These are phyloP conservation scores for Metschnikowia anglica DNA, from an alignment of 805 yeast species.

Conservation along the genomic window DNA sequence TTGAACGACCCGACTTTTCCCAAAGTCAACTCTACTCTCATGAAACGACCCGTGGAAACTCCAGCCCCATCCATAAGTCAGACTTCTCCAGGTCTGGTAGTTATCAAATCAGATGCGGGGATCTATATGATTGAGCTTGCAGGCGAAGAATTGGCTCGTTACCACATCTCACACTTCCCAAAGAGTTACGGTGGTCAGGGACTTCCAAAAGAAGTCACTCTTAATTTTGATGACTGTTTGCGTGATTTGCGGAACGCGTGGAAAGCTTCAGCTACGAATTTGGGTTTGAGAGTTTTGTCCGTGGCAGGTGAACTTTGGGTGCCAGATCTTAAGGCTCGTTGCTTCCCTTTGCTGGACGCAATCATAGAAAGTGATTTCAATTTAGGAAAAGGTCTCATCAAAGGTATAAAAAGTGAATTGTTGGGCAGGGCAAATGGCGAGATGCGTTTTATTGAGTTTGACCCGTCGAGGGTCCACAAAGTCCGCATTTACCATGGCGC, in stretches of 20 bases:
- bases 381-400: constrained; percentile 37
- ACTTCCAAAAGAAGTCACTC: constrained; percentile 48
- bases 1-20: constrained; percentile 42
- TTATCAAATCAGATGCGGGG: constrained; percentile 60
- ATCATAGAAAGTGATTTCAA: constrained; percentile 41
- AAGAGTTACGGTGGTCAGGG: constrained; percentile 57
- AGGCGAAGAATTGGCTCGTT: constrained; percentile 54
- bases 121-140: constrained; percentile 73
- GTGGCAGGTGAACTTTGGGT: constrained; percentile 63
- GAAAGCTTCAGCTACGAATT: constrained; percentile 28
- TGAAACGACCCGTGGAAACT: constrained; percentile 12
- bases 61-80: constrained; percentile 27
- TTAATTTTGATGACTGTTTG: constrained; percentile 47
- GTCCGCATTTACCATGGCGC: constrained; percentile 70
- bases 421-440: constrained; percentile 31
- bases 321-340: constrained; percentile 43
- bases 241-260: constrained; percentile 29
- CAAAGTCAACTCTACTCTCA: constrained; percentile 35
- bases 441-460: constrained; percentile 24
- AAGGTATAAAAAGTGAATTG: constrained; percentile 39
- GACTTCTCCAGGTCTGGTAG: constrained; percentile 23
- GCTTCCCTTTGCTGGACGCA: constrained; percentile 20
- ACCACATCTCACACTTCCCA: constrained; percentile 63
- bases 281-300: constrained; percentile 54
- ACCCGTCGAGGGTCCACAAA: constrained; percentile 41